Evolutionary conservation across 176 grass and related monocot genomes (phyloP), one percentile per base, ranked within the genome.

Genomic region (Coix lacrymajobi): DNA sequence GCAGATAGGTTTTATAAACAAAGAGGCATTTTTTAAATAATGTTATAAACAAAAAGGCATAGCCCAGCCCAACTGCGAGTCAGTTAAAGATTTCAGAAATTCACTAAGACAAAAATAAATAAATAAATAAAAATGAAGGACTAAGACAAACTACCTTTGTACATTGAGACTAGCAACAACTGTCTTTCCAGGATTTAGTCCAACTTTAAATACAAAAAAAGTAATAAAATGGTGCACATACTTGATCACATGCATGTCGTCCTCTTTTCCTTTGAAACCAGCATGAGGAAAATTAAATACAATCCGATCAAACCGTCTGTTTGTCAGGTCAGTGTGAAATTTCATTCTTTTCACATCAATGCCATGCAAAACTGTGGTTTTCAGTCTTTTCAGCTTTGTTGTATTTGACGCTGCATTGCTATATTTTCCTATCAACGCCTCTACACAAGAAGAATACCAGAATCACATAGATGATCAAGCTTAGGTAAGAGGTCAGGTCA

Each of bases 211-310:
- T 58, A 6, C 4, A 3, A 75, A 60, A 68, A 56, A 68, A 78
- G 10, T 10, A 40, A 38, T 1, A 79, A 79, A 58, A 76, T 29
- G 68, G 48, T 36, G 39, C 39, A 73, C 69, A 80, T 92, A 94
- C 92, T 89, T 79, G 75, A 94, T 92, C 64, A 94, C 4, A 30
- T 28, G 63, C 5, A 64, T 20, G 7, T 81, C 1, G 7, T 65
- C 48, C 43, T 94, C 92, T 40, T 16, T 69, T 73, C 86, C 89
- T 70, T 56, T 94, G 39, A 95, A 95, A 17, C 87, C 92, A 70
- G 87, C 89, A 83, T 94, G 92, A 20, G 89, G 92, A 83, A 94
- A 94, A 66, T 94, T 92, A 60, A 85, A 92, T 24, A 94, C 31
- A 70, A 94, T 90, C 37, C 84, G 46, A 76, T 94, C 87, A 13